Conservation (phyloP, 306 rosid genomes). For the Malus orientalis region DNA sequence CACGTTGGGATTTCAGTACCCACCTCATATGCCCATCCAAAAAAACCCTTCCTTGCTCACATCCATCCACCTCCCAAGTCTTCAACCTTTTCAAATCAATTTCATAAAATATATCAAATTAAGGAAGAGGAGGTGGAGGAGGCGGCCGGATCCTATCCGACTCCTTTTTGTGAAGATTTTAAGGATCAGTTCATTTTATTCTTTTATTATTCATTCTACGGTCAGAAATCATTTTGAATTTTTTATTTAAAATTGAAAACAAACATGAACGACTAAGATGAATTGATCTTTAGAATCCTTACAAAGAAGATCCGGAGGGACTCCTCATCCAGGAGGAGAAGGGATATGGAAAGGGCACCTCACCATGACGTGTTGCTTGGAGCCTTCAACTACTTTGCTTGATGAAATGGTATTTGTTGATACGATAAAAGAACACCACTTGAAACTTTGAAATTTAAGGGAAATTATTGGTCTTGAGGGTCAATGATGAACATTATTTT, state of each 20-base stretch:
- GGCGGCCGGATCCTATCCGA: too few relatives aligned
- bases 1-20: constrained; percentile 40
- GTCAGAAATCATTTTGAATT: too few relatives aligned
- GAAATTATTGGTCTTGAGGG: neutral
- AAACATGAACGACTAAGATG: too few relatives aligned
- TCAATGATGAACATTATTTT: neutral
- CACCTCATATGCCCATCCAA: neutral
- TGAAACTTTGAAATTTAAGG: neutral
- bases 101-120: neutral
- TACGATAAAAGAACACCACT: neutral
- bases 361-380: neutral
- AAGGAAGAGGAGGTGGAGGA: neutral
- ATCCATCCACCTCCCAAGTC: neutral
- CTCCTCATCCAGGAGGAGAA: neutral
- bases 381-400: neutral
- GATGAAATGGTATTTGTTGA: neutral
- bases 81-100: neutral
- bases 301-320: too few relatives aligned
- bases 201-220: too few relatives aligned
- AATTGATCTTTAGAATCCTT: too few relatives aligned
- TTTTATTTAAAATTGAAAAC: too few relatives aligned
- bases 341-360: neutral
- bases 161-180: too few relatives aligned
- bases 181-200: too few relatives aligned
- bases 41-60: neutral